Evolutionary conservation across 192 early-diverging fungal species (phyloP).

Genomic region (Lobosporangium transversale): DNA sequence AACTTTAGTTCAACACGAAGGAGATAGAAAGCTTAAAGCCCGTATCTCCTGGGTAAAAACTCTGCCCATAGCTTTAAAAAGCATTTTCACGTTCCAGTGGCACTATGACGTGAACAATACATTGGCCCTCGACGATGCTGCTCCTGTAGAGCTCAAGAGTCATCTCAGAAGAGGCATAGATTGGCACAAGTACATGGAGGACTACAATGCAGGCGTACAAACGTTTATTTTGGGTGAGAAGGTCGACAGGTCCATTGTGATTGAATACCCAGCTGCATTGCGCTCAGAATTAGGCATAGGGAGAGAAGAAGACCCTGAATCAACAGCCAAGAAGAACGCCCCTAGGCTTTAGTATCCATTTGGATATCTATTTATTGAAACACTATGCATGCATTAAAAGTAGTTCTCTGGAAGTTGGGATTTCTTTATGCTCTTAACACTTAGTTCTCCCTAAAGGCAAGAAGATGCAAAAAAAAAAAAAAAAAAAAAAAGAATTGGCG

Average conservation of each 20-base stretch:
- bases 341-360: conserved; percentile 32
- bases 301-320: not conserved
- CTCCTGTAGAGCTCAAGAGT: conserved; percentile 33
- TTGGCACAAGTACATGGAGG: conserved; percentile 45
- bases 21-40: conserved; percentile 27
- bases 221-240: conserved; percentile 39
- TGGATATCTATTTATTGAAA: too few species aligned
- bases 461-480: too few species aligned
- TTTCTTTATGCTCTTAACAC: too few species aligned
- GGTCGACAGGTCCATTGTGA: conserved; percentile 21
- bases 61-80: conserved; percentile 42
- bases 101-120: conserved; percentile 48
- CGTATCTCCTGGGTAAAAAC: conserved; percentile 46
- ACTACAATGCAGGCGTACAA: conserved; percentile 41
- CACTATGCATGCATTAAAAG: not conserved
- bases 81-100: conserved; percentile 29
- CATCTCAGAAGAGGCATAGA: conserved; percentile 38
- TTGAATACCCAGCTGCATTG: conserved; percentile 12
- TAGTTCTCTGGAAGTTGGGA: too few species aligned
- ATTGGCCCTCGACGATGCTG: conserved; percentile 29
- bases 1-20: conserved; percentile 31
- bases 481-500: too few species aligned
- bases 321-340: conserved; percentile 13
- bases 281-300: conserved; percentile 3
- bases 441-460: too few species aligned